Base-by-base conservation (phyloP, 2,329 filamentous ascomycete species). In the Colletotrichum destructivum region DNA sequence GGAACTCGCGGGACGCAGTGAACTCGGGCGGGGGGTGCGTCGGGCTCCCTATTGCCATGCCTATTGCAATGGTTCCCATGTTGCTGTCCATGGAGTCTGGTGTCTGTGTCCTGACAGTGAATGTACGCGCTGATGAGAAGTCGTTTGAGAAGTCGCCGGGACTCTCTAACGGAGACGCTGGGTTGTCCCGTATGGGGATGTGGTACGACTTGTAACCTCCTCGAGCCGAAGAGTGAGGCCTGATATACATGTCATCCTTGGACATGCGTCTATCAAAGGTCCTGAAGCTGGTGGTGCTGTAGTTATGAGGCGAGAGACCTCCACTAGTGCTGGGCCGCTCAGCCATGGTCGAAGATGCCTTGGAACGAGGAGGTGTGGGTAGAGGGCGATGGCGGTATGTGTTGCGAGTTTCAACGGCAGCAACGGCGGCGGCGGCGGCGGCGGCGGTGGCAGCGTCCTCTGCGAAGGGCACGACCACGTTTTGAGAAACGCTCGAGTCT, bases 41-140 rank as follows among this genome's bases (percentile, higher is more conserved):
- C 31, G 93, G 93, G 76, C 92, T 94, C 42, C 92, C 93, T 67
- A 94, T 82, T 1, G 93, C 93, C 86, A 95, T 91, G 12, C 93
- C 93, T 73, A 95, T 94, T 75, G 84, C 85, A 72, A 84, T 82
- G 55, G 84, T 84, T 9, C 83, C 81, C 67, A 73, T 74, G 57
- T 69, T 73, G 2, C 84, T 84, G 40, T 78, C 79, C 63, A 84
- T 75, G 11, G 84, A 85, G 69, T 85, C 82, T 12, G 83, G 81
- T n/a, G 83, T 85, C 61, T 81, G 79, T 71, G 84, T 81, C 74
- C 83, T 81, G 26, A 82, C 77, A 31, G 81, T 78, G 35, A 81
- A 77, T 18, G 80, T 81, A 54, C 75, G 74, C 40, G 79, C 78
- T 26, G 79, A 78, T 52, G 80, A 75, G 52, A 78, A 78, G 5